A percentile compares a stretch with the other conserved stretches of the same genome.
phyloP scores from a whole-genome alignment of 176 grass and related monocot genomes.

The Oryza longistaminata region DNA sequence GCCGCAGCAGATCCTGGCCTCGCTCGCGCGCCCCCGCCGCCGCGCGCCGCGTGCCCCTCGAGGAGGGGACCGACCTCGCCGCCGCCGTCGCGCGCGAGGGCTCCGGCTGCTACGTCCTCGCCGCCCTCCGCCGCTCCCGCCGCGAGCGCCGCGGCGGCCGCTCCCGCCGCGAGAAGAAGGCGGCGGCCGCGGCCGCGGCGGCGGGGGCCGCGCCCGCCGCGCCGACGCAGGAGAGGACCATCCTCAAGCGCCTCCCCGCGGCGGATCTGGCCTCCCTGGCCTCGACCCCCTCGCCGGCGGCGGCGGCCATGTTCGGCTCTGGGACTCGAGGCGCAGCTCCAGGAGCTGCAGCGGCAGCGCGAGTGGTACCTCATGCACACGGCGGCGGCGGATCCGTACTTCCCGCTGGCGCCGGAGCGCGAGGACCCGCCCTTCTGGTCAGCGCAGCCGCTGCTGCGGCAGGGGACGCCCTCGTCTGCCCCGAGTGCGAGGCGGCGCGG shows the following conservation, averaged over 20 bases:
- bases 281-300: not conserved
- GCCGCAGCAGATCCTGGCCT: constrained; percentile 64
- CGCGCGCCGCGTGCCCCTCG: constrained; percentile 53
- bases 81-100: constrained; percentile 57
- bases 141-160: constrained; percentile 63
- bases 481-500: constrained; percentile 71
- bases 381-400: constrained; percentile 21
- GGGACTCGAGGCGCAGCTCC: constrained; percentile 60
- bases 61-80: constrained; percentile 62
- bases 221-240: constrained; percentile 36
- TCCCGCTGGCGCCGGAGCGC: not conserved
- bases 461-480: constrained; percentile 35
- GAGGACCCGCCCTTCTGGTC: constrained; percentile 36
- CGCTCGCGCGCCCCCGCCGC: constrained; percentile 45
- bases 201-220: not conserved
- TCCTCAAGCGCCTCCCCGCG: constrained; percentile 57
- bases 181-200: not conserved
- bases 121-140: constrained; percentile 47
- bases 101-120: constrained; percentile 62
- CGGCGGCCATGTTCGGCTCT: constrained; percentile 20
- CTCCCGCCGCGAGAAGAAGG: constrained; percentile 40
- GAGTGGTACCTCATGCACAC: constrained; percentile 56
- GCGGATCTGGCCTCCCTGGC: constrained; percentile 57
- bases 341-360: constrained; percentile 58
- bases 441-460: not conserved